Percentiles rank a stretch among this genome's conserved stretches.
phyloP scores from a whole-genome alignment of 2,329 filamentous ascomycete species.

The Macroventuria anomochaeta region DNA sequence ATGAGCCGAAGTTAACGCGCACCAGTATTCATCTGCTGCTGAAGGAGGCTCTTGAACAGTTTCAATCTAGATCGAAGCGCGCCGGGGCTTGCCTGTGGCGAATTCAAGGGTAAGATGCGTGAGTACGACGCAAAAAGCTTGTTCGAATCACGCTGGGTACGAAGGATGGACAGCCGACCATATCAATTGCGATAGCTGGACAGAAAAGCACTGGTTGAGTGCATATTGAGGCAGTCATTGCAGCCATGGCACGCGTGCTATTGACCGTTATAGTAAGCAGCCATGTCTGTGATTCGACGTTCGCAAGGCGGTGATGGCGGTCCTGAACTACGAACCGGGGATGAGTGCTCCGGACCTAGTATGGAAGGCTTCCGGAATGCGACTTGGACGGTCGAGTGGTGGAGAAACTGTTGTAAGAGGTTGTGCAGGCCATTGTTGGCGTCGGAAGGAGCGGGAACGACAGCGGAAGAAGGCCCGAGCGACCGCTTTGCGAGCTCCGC shows the following conservation, averaged over 20 bases:
- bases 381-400: constrained; percentile 38
- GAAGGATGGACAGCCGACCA: constrained; percentile 20
- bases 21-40: constrained; percentile 31
- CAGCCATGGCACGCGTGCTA: constrained; percentile 25
- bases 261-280: constrained; percentile 28
- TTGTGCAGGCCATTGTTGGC: constrained; percentile 33
- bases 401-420: constrained; percentile 44
- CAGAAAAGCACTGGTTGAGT: constrained; percentile 25
- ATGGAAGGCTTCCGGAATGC: constrained; percentile 29
- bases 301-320: constrained; percentile 41
- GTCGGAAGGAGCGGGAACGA: constrained; percentile 38
- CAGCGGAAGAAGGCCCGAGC: constrained; percentile 42
- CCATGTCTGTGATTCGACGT: constrained; percentile 33
- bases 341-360: constrained; percentile 34
- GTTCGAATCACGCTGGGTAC: constrained; percentile 15
- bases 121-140: constrained; percentile 23
- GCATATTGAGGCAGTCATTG: constrained; percentile 32
- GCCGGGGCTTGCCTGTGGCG: constrained; percentile 37
- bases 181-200: constrained; percentile 27
- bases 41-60: constrained; percentile 34
- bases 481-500: constrained; percentile 20
- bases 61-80: constrained; percentile 40
- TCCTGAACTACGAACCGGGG: constrained; percentile 40
- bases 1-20: constrained; percentile 42
- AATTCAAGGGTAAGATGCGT: constrained; percentile 28